Evolutionary conservation across 2,329 filamentous ascomycete species (phyloP), one percentile per base, ranked within the genome.

Genomic region (Cladosporium halotolerans): DNA sequence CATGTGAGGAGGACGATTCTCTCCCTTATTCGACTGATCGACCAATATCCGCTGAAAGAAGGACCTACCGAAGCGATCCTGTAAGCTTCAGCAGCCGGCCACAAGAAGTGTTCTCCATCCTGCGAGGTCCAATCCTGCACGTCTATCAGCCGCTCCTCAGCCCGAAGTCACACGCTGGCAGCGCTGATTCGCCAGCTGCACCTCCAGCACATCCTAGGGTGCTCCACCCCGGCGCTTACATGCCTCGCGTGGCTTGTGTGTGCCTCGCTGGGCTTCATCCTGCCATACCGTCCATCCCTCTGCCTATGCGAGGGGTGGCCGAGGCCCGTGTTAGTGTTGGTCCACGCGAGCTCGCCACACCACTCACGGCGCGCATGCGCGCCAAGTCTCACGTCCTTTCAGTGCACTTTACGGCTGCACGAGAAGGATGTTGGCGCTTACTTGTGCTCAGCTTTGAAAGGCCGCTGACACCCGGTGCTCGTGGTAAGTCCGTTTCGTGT

Each of bases 331-430:
- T 45, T 28, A 50, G 33, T 18, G 16, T 18, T 18, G 16, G 16
- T 18, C 16, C 16, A 18, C 16, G 16, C 16, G 16, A 18, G 16
- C 16, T 18, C 16, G 36, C 36, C 47, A 50, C 47, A 33, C 47
- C 47, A 50, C 47, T 50, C 31, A 18, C 14, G 28, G 39, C 33
- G 10, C 28, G 14, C 16, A 43, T 43, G 8, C 9, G n/a, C 47
- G 47, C 47, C 47, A 50, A 50, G 47, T 18, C 14, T n/a, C 36
- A n/a, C 36, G 36, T n/a, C 36, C 36, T n/a, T 38, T 38, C 36
- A n/a, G 36, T 38, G 36, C 36, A 18, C 33, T 38, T n/a, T 38
- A 10, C 6, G 13, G 11, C 36, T 38, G 36, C 16, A n/a, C 36
- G 36, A 28, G 18, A 13, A 19, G 41, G 18, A 43, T 4, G n/a